Evolutionary conservation across 148 eudicot genomes (phyloP).

Genomic region (Spergularia marina): DNA sequence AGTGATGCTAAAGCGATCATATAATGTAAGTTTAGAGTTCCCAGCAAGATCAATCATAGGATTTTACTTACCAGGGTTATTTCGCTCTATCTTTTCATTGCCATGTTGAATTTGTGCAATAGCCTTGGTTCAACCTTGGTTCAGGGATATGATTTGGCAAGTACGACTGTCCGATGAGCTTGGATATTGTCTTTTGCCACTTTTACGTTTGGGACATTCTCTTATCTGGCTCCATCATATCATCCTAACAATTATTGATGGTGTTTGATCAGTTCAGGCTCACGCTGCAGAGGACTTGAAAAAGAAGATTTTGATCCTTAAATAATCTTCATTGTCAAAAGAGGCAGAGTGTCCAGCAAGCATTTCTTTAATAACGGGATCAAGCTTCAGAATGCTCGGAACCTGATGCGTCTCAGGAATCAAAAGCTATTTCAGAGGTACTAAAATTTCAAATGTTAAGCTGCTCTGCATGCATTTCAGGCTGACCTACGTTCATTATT

Average conservation of each 20-base stretch:
- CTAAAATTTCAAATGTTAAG: slow-evolving; percentile 6
- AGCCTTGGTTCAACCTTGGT: too few relatives aligned
- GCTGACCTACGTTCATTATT: slow-evolving; percentile 4
- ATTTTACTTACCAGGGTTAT: too few relatives aligned
- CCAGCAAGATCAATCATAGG: too few relatives aligned
- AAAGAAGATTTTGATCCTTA: slow-evolving; percentile 34
- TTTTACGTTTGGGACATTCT: too few relatives aligned
- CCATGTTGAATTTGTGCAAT: too few relatives aligned
- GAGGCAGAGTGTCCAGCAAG: slow-evolving; percentile 43
- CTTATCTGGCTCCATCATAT: too few relatives aligned
- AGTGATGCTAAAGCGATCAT: too few relatives aligned
- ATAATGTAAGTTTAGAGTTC: too few relatives aligned
- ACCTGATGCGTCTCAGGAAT: slow-evolving; percentile 37
- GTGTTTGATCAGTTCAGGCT: slow-evolving; percentile 50
- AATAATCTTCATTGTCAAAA: slow-evolving; percentile 17
- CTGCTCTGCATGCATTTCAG: not conserved
- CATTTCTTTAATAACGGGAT: slow-evolving; percentile 67
- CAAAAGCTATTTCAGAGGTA: slow-evolving; percentile 15
- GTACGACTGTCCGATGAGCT: too few relatives aligned
- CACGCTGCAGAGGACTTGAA: slow-evolving; percentile 58
- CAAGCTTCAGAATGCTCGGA: slow-evolving; percentile 53
- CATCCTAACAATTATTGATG: not conserved
- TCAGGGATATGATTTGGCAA: too few relatives aligned
- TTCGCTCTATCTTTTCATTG: too few relatives aligned
- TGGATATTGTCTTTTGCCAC: not conserved